Base-by-base conservation (phyloP, 2,329 filamentous ascomycete genomes). In the Truncatella angustata region DNA sequence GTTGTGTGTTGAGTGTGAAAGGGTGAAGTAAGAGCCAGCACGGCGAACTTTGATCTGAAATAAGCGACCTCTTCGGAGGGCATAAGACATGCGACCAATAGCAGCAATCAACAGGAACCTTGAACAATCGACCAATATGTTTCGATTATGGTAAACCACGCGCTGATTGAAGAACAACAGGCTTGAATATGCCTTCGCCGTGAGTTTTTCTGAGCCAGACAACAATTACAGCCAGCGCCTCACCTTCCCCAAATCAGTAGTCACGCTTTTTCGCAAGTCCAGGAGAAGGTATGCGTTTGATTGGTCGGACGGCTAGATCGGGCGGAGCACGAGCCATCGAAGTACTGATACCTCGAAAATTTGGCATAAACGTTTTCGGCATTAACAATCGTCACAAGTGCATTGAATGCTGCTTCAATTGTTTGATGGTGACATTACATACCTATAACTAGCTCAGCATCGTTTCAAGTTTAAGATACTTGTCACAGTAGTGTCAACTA, bases 151-250 rank as follows among this genome's bases (percentile, higher is more conserved):
- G 30, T 45, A 40, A 36, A 44, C 23, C 10, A 54, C 50, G 54
- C 49, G 49, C 35, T 48, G 21, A 52, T 35, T 18, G 54, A 57
- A 45, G 58, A 49, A 56, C 51, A 59, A 57, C 53, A 56, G 53
- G 54, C 40, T 53, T 52, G 53, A 53, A 54, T 56, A 55, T 51
- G 53, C 52, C 56, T 60, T 63, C 58, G 47, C 61, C 58, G 59
- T 65, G 56, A 63, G 62, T 63, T 65, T 65, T 66, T 65, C 63
- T 61, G 52, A 52, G 49, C 56, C 58, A 60, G 59, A 43, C 55
- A 59, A 56, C 57, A 60, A 61, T 60, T 59, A 62, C 54, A 56
- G 52, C 54, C 42, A 53, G 49, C 51, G 20, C 48, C 51, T 51
- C 47, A 47, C 43, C 51, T 48, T 51, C 49, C 39, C 48, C 48